Percentiles rank a stretch among this genome's conserved stretches.
phyloP scores from a whole-genome alignment of 208 protist species.

The Plasmodiophora brassicae region DNA sequence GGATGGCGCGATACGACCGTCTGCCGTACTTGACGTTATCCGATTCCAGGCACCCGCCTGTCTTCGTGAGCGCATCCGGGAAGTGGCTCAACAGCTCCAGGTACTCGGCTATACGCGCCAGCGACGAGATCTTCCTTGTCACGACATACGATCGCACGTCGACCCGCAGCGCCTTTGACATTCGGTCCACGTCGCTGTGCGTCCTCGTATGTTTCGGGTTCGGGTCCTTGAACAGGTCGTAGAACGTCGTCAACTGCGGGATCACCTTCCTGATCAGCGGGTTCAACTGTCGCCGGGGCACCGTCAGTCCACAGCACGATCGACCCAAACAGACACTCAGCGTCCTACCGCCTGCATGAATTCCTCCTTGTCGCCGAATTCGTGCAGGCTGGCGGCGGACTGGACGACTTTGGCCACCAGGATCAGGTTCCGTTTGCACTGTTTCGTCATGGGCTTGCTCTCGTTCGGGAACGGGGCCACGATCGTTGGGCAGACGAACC shows the following conservation, averaged over 20 bases:
- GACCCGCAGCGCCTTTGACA: not conserved
- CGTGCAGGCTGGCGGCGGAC: slow-evolving; percentile 16
- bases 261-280: not conserved
- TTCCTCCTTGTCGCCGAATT: slow-evolving; percentile 6
- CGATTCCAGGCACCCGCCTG: not conserved
- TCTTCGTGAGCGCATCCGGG: not conserved
- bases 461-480: not conserved
- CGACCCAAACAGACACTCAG: no score
- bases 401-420: slow-evolving; percentile 4
- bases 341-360: slow-evolving; percentile 6
- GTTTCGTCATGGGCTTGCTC: not conserved
- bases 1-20: not conserved
- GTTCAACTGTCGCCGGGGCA: no score
- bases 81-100: not conserved
- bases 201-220: not conserved
- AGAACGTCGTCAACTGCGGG: not conserved
- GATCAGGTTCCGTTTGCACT: not conserved
- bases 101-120: slow-evolving; percentile 29
- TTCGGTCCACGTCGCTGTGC: not conserved
- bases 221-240: not conserved
- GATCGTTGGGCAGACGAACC: slow-evolving; percentile 13
- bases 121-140: slow-evolving; percentile 4
- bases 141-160: not conserved
- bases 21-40: not conserved
- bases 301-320: no score